Percentiles rank a stretch among this genome's conserved stretches.
phyloP scores from a whole-genome alignment of 768 basidiomycete genomes.

The Fibroporia radiculosa region DNA sequence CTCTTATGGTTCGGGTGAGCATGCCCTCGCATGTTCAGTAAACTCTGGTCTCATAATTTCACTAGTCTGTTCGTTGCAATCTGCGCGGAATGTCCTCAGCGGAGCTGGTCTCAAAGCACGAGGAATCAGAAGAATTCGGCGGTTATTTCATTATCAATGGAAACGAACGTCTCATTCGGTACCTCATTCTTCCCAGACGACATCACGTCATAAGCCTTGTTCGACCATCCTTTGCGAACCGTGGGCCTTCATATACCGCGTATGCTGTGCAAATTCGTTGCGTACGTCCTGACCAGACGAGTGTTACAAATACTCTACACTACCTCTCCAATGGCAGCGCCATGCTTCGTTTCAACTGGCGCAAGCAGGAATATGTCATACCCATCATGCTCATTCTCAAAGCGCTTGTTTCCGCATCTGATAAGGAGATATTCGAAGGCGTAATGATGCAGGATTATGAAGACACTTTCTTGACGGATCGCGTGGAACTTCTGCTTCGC shows the following conservation, averaged over 20 bases:
- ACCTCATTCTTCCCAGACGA: constrained; percentile 90
- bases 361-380: constrained; percentile 97
- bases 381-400: constrained; percentile 96
- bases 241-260: constrained; percentile 91
- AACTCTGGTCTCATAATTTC: not conserved
- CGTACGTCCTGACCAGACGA: constrained; percentile 88
- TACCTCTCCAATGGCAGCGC: constrained; percentile 95
- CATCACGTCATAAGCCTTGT: constrained; percentile 92
- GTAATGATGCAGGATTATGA: constrained; percentile 95
- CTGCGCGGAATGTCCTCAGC: constrained; percentile 78
- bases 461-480: constrained; percentile 96
- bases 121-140: constrained; percentile 98
- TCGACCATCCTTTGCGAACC: constrained; percentile 85
- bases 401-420: constrained; percentile 83
- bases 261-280: constrained; percentile 95
- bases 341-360: constrained; percentile 94
- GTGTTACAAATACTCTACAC: constrained; percentile 93
- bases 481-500: constrained; percentile 87
- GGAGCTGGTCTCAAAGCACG: constrained; percentile 81
- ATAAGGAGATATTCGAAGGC: constrained; percentile 95
- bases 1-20: constrained; percentile 95
- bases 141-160: constrained; percentile 99
- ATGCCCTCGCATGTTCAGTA: not conserved
- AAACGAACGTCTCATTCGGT: constrained; percentile 97
- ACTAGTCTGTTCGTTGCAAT: constrained; percentile 86